phyloP scores from a whole-genome alignment of 2,329 filamentous ascomycete species.

The Fusarium clavum region DNA sequence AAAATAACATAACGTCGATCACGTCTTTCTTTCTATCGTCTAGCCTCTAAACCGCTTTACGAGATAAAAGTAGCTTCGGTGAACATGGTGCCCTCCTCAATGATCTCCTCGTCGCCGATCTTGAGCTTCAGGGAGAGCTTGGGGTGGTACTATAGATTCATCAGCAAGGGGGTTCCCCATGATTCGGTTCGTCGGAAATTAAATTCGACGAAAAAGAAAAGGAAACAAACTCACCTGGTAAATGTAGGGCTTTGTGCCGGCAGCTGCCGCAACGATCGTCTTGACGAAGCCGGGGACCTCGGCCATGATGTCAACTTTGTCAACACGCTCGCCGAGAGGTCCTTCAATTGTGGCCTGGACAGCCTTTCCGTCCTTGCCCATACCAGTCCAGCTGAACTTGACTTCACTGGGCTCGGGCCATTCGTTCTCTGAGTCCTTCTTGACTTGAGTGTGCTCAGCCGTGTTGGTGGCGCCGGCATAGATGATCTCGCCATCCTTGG shows the following conservation, averaged over 20 bases:
- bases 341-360: slow-evolving; percentile 78
- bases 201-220: slow-evolving; percentile 32
- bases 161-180: slow-evolving; percentile 28
- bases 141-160: slow-evolving; percentile 72
- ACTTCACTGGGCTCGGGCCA: slow-evolving; percentile 88
- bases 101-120: slow-evolving; percentile 80
- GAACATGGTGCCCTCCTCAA: slow-evolving; percentile 83
- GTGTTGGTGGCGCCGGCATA: slow-evolving; percentile 74
- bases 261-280: slow-evolving; percentile 87
- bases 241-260: slow-evolving; percentile 95
- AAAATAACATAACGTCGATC: background rate
- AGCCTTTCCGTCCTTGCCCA: slow-evolving; percentile 78
- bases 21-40: slow-evolving; percentile 7
- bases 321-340: slow-evolving; percentile 74
- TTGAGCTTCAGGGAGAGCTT: slow-evolving; percentile 82
- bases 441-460: slow-evolving; percentile 75
- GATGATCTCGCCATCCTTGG: slow-evolving; percentile 83
- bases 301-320: slow-evolving; percentile 92
- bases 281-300: slow-evolving; percentile 97
- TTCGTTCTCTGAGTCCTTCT: slow-evolving; percentile 79
- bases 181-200: slow-evolving; percentile 11
- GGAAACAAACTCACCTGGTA: slow-evolving; percentile 76
- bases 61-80: slow-evolving; percentile 97
- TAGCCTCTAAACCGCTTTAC: slow-evolving; percentile 52
- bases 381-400: slow-evolving; percentile 83